phyloP scores from a whole-genome alignment of 2,329 filamentous ascomycete species.

The Botrytis hyacinthi region DNA sequence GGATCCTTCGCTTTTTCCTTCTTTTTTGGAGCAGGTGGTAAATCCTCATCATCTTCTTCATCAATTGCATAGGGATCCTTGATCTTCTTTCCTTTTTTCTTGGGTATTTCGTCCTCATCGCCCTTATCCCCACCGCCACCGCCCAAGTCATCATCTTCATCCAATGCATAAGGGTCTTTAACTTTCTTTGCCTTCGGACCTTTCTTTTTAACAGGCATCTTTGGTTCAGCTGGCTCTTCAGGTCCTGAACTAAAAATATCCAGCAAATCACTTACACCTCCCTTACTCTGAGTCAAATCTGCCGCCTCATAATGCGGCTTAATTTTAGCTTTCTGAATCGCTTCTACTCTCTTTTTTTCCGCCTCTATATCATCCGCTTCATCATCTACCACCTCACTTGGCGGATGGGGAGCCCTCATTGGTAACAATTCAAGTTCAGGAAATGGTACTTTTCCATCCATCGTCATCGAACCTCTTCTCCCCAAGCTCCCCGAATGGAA shows the following conservation, averaged over 20 bases:
- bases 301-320: conserved; percentile 11
- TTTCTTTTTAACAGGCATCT: conserved; percentile 18
- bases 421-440: conserved; percentile 36
- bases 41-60: conserved; percentile 14
- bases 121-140: not conserved
- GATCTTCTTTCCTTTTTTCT: conserved; percentile 9
- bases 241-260: conserved; percentile 20
- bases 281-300: conserved; percentile 9
- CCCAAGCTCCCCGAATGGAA: conserved; percentile 24
- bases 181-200: conserved; percentile 7
- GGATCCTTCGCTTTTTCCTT: conserved; percentile 17
- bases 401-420: conserved; percentile 22
- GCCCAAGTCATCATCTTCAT: conserved; percentile 14
- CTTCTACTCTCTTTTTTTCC: conserved; percentile 24
- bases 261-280: conserved; percentile 16
- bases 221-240: conserved; percentile 16
- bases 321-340: conserved; percentile 7
- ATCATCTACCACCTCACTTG: conserved; percentile 21
- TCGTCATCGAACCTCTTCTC: conserved; percentile 31
- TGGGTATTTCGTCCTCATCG: not conserved
- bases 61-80: conserved; percentile 11
- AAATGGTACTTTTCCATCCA: conserved; percentile 31
- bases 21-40: not conserved
- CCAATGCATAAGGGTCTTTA: conserved; percentile 14
- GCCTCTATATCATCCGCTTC: conserved; percentile 19